Percentiles rank a stretch among this genome's conserved stretches.
phyloP scores from a whole-genome alignment of 371 early-diverging fungal genomes.

The Mortierella polycephala region DNA sequence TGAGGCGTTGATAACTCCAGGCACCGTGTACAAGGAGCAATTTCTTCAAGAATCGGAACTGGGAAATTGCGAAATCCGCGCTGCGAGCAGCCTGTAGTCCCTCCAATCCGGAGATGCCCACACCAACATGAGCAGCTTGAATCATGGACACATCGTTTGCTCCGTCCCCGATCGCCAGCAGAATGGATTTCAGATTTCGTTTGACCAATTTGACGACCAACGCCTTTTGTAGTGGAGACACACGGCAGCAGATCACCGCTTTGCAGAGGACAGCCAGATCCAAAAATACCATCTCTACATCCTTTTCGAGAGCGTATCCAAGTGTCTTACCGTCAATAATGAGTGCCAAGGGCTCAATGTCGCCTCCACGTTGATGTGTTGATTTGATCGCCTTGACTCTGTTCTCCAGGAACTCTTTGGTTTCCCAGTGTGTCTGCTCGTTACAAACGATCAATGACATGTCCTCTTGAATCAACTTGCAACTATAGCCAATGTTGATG shows the following conservation, averaged over 20 bases:
- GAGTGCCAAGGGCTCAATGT: slow-evolving; percentile 74
- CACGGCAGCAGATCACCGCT: slow-evolving; percentile 93
- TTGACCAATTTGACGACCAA: slow-evolving; percentile 92
- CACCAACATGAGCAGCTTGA: slow-evolving; percentile 95
- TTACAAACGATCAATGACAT: slow-evolving; percentile 88
- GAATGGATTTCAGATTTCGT: slow-evolving; percentile 76
- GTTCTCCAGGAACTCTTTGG: slow-evolving; percentile 79
- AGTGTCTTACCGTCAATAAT: slow-evolving; percentile 79
- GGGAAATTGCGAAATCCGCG: slow-evolving; percentile 96
- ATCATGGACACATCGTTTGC: slow-evolving; percentile 99
- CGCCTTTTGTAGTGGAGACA: slow-evolving; percentile 95
- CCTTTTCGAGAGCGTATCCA: slow-evolving; percentile 77
- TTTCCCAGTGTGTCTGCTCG: slow-evolving; percentile 82
- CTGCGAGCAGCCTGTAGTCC: slow-evolving; percentile 97
- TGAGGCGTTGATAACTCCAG: slow-evolving; percentile 92
- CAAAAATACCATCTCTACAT: slow-evolving; percentile 75
- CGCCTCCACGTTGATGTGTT: slow-evolving; percentile 65
- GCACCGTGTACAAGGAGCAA: slow-evolving; percentile 93
- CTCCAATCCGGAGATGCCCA: slow-evolving; percentile 98
- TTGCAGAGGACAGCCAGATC: slow-evolving; percentile 84
- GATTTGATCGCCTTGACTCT: slow-evolving; percentile 77
- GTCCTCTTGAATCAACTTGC: slow-evolving; percentile 88
- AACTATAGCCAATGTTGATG: slow-evolving; percentile 92
- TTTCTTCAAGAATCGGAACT: slow-evolving; percentile 91
- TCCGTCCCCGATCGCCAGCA: slow-evolving; percentile 97